Evolutionary conservation across 2,329 filamentous ascomycete species (phyloP).

Genomic region (Monosporascus sp.): DNA sequence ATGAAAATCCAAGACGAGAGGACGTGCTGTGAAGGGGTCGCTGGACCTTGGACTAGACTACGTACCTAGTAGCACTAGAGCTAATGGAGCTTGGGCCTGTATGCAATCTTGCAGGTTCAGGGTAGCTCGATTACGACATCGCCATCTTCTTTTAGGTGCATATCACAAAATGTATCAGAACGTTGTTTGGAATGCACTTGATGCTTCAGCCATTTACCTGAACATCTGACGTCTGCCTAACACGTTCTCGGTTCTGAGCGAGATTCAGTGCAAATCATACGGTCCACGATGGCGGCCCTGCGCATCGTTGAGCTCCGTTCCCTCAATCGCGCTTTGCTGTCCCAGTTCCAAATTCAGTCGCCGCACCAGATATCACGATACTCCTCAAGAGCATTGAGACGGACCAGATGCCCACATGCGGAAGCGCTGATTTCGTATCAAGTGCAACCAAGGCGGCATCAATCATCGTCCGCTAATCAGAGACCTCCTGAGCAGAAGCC

Average conservation of each 20-base stretch:
- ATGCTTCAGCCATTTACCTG: too few relatives aligned
- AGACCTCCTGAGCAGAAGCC: slow-evolving; percentile 15
- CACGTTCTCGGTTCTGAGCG: neutral
- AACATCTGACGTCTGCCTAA: neutral
- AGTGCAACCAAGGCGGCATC: slow-evolving; percentile 19
- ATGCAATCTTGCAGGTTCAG: neutral
- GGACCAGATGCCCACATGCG: slow-evolving; percentile 1
- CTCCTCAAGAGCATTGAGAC: slow-evolving; percentile 2
- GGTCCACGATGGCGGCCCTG: slow-evolving; percentile 14
- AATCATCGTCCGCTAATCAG: slow-evolving; percentile 16
- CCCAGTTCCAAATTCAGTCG: slow-evolving; percentile 11
- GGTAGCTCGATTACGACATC: neutral
- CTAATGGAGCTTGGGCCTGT: neutral
- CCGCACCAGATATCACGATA: slow-evolving; percentile 3
- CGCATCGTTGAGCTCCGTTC: slow-evolving; percentile 12
- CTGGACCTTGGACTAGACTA: too few relatives aligned
- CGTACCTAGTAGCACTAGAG: neutral
- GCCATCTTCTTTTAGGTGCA: neutral
- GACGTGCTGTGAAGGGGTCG: too few relatives aligned
- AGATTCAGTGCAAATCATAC: neutral
- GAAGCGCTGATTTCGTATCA: slow-evolving; percentile 7
- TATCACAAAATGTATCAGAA: too few relatives aligned
- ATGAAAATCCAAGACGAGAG: too few relatives aligned
- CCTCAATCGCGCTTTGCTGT: slow-evolving; percentile 7
- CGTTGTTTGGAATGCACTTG: too few relatives aligned